phyloP scores from a whole-genome alignment of 257 asterid genomes.

The Jasminum sambac region DNA sequence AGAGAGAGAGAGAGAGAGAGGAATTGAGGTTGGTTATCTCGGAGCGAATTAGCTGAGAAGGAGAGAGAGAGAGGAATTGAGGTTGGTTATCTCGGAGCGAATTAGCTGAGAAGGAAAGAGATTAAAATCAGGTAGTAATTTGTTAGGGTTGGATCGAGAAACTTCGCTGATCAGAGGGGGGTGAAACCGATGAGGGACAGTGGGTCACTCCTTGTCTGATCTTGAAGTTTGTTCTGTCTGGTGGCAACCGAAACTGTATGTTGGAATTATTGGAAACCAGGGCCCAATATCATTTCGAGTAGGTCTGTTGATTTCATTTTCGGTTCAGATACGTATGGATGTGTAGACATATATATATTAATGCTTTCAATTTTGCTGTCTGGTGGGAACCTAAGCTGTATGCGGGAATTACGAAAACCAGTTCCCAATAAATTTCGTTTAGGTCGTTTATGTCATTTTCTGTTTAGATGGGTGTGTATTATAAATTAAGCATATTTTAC shows the following conservation, averaged over 20 bases:
- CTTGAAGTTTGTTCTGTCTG: constrained; percentile 50
- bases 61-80: constrained; percentile 16
- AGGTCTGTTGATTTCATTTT: constrained; percentile 7
- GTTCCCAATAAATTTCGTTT: too few species aligned
- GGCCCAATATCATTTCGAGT: constrained; percentile 38
- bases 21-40: background rate
- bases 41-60: background rate
- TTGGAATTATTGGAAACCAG: constrained; percentile 58
- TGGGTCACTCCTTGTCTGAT: constrained; percentile 37
- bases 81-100: background rate
- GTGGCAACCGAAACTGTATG: constrained; percentile 36
- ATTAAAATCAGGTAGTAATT: constrained; percentile 7
- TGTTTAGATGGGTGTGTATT: too few species aligned
- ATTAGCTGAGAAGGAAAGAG: background rate
- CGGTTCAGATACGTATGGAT: constrained; percentile 4
- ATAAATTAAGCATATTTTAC: too few species aligned
- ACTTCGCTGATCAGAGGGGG: constrained; percentile 43
- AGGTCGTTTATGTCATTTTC: too few species aligned
- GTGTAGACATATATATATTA: background rate
- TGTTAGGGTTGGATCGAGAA: constrained; percentile 23
- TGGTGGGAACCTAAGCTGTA: too few species aligned
- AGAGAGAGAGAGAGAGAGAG: constrained; percentile 25
- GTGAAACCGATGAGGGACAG: constrained; percentile 10
- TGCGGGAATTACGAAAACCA: too few species aligned
- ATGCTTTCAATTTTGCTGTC: background rate